These are phyloP conservation scores for Reutealis trisperma DNA, from an alignment of 345 rosid species.

Conservation along the genomic window DNA sequence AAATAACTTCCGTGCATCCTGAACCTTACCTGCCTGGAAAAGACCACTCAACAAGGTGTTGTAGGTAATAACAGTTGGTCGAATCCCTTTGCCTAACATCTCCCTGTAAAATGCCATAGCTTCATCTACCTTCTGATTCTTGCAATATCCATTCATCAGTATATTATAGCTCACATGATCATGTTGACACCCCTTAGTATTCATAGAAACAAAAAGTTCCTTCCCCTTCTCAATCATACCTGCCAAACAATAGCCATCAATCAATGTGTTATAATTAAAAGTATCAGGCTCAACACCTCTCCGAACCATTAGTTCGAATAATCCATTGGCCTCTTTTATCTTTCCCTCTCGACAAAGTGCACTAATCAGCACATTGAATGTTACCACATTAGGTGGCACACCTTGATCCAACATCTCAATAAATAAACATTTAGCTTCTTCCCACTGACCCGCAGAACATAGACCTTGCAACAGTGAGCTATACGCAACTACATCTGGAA, in stretches of 20 bases:
- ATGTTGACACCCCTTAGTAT: constrained; percentile 17
- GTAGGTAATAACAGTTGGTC: constrained; percentile 23
- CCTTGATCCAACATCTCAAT: constrained; percentile 27
- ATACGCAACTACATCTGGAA: constrained; percentile 29
- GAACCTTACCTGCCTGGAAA: constrained; percentile 22
- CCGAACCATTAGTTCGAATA: constrained; percentile 23
- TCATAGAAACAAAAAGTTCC: constrained; percentile 18
- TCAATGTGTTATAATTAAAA: constrained; percentile 21
- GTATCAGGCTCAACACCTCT: constrained; percentile 17
- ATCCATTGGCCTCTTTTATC: constrained; percentile 22
- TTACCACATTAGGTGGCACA: constrained; percentile 16
- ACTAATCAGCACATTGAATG: constrained; percentile 20
- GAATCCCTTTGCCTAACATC: constrained; percentile 22
- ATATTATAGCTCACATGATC: constrained; percentile 20
- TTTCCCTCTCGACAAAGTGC: constrained; percentile 23
- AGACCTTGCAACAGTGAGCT: constrained; percentile 28
- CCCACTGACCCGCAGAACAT: constrained; percentile 25
- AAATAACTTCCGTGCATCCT: constrained; percentile 28
- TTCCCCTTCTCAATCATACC: constrained; percentile 26
- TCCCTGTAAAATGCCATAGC: constrained; percentile 15
- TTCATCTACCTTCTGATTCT: constrained; percentile 19
- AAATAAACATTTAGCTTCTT: constrained; percentile 23
- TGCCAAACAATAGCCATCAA: constrained; percentile 23
- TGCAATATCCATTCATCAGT: constrained; percentile 27
- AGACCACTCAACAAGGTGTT: constrained; percentile 24